Evolutionary conservation across 2,329 filamentous ascomycete genomes (phyloP).

Genomic region (Colletotrichum tabaci): DNA sequence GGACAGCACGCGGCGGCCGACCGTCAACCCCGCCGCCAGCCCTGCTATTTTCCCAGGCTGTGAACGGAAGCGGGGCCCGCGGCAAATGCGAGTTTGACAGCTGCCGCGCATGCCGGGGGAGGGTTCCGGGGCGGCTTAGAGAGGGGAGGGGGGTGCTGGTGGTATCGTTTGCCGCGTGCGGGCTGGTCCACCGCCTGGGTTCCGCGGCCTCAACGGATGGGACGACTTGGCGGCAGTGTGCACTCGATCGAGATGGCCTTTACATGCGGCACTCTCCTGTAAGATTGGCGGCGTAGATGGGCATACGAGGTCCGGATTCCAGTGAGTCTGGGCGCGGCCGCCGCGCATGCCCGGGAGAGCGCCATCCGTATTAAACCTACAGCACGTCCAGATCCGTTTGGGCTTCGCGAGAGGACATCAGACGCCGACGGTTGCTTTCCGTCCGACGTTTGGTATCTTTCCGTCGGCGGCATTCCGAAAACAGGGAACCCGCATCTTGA

Average conservation of each 20-base stretch:
- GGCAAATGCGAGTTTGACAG: slow-evolving; percentile 7
- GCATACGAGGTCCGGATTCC: background rate
- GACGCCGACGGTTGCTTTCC: background rate
- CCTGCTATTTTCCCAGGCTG: background rate
- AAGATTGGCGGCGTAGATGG: background rate
- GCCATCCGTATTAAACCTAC: slow-evolving; percentile 1
- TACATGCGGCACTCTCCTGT: background rate
- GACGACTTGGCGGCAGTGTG: background rate
- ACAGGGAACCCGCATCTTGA: background rate
- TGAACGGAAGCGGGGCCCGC: background rate
- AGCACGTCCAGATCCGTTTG: background rate
- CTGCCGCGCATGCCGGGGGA: background rate
- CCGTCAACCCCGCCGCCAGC: background rate
- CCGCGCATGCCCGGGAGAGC: slow-evolving; percentile 7
- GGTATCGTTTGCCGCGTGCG: background rate
- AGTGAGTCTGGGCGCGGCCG: background rate
- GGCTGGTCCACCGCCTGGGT: background rate
- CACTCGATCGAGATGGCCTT: background rate
- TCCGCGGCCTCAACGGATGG: background rate
- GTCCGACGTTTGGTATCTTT: background rate
- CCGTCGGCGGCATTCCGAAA: background rate
- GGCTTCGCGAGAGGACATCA: background rate
- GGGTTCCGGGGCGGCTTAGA: background rate
- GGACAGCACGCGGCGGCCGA: background rate
- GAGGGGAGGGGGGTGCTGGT: too few species aligned